These are phyloP conservation scores for Serendipita sp. DNA, from an alignment of 768 basidiomycete genomes.

Conservation along the genomic window DNA sequence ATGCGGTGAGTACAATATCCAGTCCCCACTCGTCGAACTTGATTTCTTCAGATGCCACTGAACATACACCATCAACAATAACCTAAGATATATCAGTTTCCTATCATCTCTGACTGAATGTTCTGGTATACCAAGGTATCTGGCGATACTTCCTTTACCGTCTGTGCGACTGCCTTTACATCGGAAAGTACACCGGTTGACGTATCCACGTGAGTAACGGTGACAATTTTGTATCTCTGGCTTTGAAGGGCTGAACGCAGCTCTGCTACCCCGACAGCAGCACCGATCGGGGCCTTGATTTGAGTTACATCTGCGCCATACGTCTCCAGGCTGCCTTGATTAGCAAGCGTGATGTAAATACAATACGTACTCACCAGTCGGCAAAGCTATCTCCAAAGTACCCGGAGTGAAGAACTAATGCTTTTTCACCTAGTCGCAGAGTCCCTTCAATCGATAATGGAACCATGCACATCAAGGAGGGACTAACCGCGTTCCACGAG, in stretches of 20 bases:
- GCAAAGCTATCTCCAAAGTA: slow-evolving; percentile 90
- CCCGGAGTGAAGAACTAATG: slow-evolving; percentile 73
- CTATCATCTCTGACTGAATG: slow-evolving; percentile 7
- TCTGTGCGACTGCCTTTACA: slow-evolving; percentile 56
- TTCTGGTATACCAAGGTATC: slow-evolving; percentile 50
- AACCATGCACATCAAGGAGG: too few species aligned
- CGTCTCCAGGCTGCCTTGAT: slow-evolving; percentile 43
- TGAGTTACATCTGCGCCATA: slow-evolving; percentile 85
- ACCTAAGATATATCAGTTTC: slow-evolving; percentile 28
- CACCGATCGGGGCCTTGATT: slow-evolving; percentile 69
- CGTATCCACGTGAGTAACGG: slow-evolving; percentile 92
- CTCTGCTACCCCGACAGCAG: slow-evolving; percentile 42
- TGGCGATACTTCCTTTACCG: slow-evolving; percentile 63
- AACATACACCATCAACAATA: slow-evolving; percentile 86
- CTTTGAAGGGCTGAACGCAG: slow-evolving; percentile 54
- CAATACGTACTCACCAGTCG: slow-evolving; percentile 46
- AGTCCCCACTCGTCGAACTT: slow-evolving; percentile 86
- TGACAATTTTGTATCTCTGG: slow-evolving; percentile 77
- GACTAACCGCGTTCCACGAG: slow-evolving; percentile 34
- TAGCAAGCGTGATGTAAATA: neutral
- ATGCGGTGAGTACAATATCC: slow-evolving; percentile 74
- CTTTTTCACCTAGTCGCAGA: slow-evolving; percentile 37
- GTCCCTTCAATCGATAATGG: neutral
- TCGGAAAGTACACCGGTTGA: slow-evolving; percentile 81
- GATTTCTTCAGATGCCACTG: slow-evolving; percentile 92